Evolutionary conservation across 2,329 filamentous ascomycete genomes (phyloP).

Genomic region (Lachnellula subtilissima): DNA sequence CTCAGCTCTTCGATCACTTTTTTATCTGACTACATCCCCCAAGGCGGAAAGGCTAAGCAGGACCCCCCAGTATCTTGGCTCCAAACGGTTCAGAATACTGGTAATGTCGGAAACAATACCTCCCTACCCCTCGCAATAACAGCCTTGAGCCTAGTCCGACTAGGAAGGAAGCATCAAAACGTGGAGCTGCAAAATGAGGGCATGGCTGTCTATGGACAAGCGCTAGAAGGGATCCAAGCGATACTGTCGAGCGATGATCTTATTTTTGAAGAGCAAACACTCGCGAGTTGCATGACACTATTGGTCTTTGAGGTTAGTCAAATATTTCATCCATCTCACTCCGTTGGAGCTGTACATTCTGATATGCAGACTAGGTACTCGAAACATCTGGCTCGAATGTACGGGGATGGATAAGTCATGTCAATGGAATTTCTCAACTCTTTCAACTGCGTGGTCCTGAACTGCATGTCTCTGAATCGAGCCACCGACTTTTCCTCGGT

Average conservation of each 20-base stretch:
- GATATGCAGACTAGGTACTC: slow-evolving; percentile 10
- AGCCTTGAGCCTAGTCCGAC: slow-evolving; percentile 10
- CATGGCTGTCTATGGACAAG: slow-evolving; percentile 11
- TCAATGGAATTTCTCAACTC: slow-evolving; percentile 6
- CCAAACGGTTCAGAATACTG: slow-evolving; percentile 6
- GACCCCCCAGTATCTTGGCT: slow-evolving; percentile 11
- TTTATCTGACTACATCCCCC: slow-evolving; percentile 7
- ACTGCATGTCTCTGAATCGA: slow-evolving; percentile 9
- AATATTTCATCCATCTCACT: neutral
- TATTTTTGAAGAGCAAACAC: slow-evolving; percentile 10
- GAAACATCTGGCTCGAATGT: slow-evolving; percentile 6
- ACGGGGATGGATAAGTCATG: slow-evolving; percentile 9
- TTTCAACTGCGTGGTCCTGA: slow-evolving; percentile 9
- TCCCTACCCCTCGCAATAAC: slow-evolving; percentile 9
- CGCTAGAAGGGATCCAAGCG: slow-evolving; percentile 7
- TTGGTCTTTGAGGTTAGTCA: slow-evolving; percentile 10
- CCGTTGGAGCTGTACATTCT: slow-evolving; percentile 7
- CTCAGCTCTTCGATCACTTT: slow-evolving; percentile 8
- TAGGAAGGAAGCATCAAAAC: slow-evolving; percentile 8
- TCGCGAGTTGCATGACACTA: slow-evolving; percentile 11
- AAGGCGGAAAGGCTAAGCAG: slow-evolving; percentile 6
- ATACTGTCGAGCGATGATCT: slow-evolving; percentile 5
- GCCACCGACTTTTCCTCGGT: slow-evolving; percentile 9
- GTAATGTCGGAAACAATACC: slow-evolving; percentile 6
- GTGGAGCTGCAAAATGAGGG: slow-evolving; percentile 8